phyloP scores from a whole-genome alignment of 495 filamentous ascomycete species.

The Podospora comata region DNA sequence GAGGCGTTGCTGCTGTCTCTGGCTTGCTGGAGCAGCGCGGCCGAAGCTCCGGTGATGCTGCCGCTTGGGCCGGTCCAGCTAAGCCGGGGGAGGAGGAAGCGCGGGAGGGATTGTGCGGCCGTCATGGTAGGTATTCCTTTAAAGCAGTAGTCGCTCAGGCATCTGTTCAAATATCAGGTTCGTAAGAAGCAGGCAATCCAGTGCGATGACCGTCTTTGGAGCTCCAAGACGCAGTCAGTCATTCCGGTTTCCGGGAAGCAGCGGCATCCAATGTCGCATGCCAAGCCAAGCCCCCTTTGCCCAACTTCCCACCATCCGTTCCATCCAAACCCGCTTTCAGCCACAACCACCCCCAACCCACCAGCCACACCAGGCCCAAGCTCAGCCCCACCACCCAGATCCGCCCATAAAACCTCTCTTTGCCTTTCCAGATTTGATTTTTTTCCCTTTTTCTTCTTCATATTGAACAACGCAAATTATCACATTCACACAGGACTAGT shows the following conservation, averaged over 20 bases:
- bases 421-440: conserved; percentile 16
- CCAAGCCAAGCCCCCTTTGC: background rate
- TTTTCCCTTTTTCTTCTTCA: conserved; percentile 39
- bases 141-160: background rate
- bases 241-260: conserved; percentile 5
- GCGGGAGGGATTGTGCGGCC: conserved; percentile 39
- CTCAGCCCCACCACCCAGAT: background rate
- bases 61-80: conserved; percentile 44
- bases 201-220: background rate
- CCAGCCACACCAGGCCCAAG: background rate
- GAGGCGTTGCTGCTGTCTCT: background rate
- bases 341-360: background rate
- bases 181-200: background rate
- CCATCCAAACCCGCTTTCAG: conserved; percentile 2
- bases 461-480: conserved; percentile 53
- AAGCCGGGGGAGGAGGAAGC: conserved; percentile 52
- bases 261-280: background rate
- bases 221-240: background rate
- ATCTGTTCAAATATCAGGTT: background rate
- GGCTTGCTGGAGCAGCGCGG: conserved; percentile 19
- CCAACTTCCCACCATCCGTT: background rate
- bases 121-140: conserved; percentile 25
- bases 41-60: conserved; percentile 14
- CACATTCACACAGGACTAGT: conserved; percentile 48
- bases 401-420: conserved; percentile 25